Evolutionary conservation across 441 rosid genomes (phyloP).

Genomic region (Erodium trifolium): DNA sequence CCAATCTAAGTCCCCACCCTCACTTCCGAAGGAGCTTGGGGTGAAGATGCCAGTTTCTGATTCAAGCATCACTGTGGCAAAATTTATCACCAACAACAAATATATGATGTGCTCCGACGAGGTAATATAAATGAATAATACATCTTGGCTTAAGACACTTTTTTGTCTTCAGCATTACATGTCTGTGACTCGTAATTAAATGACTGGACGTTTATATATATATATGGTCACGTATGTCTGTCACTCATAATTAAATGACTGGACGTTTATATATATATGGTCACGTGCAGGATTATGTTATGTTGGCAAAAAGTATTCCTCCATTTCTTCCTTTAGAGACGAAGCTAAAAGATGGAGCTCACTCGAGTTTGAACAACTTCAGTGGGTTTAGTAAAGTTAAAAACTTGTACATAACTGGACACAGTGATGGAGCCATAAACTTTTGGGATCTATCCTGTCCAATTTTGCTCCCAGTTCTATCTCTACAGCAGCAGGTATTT

Average conservation of each 20-base stretch:
- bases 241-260: background rate
- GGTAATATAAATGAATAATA: conserved; percentile 34
- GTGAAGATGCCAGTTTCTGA: conserved; percentile 59
- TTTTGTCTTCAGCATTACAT: conserved; percentile 1
- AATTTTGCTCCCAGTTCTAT: conserved; percentile 49
- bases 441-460: conserved; percentile 85
- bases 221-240: conserved; percentile 15
- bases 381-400: conserved; percentile 68
- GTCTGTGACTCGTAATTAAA: background rate
- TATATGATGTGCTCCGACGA: conserved; percentile 38
- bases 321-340: conserved; percentile 54
- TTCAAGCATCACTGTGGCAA: conserved; percentile 54
- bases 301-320: conserved; percentile 37
- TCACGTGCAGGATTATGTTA: conserved; percentile 46
- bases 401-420: conserved; percentile 78
- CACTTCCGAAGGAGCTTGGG: conserved; percentile 65
- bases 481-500: conserved; percentile 70
- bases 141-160: background rate
- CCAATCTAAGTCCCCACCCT: conserved; percentile 65
- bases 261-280: conserved; percentile 10
- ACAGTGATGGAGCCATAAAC: conserved; percentile 65
- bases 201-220: conserved; percentile 2
- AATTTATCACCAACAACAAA: conserved; percentile 46
- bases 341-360: conserved; percentile 45
- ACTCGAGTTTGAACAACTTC: conserved; percentile 32